A percentile compares a stretch with the other conserved stretches of the same genome.
Evolutionary conservation across 768 basidiomycete genomes (phyloP).

Genomic region (Pulveroboletus sp.): DNA sequence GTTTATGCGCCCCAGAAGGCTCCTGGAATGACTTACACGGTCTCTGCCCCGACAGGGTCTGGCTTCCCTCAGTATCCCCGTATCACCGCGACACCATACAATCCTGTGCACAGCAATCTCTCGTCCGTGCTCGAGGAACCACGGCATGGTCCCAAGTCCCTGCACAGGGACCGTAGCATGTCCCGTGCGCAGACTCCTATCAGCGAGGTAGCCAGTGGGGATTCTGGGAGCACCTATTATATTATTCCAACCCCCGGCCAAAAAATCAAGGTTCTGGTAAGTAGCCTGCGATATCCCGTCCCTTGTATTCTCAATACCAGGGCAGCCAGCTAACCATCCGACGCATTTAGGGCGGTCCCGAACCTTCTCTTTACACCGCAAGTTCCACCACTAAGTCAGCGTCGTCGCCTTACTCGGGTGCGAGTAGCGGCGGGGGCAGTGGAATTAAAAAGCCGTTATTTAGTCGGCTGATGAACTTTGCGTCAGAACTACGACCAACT

Average conservation of each 20-base stretch:
- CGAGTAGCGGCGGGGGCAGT: conserved; percentile 19
- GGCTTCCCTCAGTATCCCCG: conserved; percentile 38
- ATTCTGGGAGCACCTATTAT: conserved; percentile 71
- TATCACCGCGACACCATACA: conserved; percentile 39
- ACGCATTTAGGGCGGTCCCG: conserved; percentile 33
- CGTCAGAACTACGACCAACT: conserved; percentile 41
- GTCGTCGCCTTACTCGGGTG: conserved; percentile 39
- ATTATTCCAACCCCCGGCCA: conserved; percentile 67
- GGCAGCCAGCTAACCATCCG: conserved; percentile 28
- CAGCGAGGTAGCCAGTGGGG: conserved; percentile 41
- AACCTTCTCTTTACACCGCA: conserved; percentile 51
- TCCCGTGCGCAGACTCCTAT: conserved; percentile 35
- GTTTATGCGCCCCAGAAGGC: conserved; percentile 50
- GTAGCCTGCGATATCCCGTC: conserved; percentile 26
- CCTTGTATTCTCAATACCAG: conserved; percentile 9
- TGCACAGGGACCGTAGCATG: conserved; percentile 24
- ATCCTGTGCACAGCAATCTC: conserved; percentile 35
- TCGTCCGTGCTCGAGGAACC: conserved; percentile 37
- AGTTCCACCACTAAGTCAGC: conserved; percentile 56
- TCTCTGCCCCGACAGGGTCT: conserved; percentile 50
- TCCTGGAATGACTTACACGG: conserved; percentile 66
- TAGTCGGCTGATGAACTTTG: conserved; percentile 53
- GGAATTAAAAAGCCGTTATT: conserved; percentile 55
- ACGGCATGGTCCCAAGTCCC: conserved; percentile 26
- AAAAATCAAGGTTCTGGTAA: conserved; percentile 70